Conservation (phyloP, 139 green algal genomes). For the Gonium pectorale region DNA sequence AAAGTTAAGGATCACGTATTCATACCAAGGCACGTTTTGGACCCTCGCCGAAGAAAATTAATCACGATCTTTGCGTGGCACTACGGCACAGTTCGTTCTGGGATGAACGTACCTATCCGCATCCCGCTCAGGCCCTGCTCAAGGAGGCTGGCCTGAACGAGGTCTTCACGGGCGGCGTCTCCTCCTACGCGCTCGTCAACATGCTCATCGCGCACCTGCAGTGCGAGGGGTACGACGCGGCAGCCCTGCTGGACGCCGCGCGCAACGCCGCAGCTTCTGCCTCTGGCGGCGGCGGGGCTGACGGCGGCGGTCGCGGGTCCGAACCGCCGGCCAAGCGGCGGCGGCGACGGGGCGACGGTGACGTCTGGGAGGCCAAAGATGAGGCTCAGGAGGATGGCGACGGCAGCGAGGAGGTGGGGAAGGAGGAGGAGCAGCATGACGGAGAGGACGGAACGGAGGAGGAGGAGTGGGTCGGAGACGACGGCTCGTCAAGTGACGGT, state of each 20-base stretch:
- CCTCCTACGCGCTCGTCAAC: conserved; percentile 79
- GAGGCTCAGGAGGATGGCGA: background rate
- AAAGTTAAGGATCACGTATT: too few species aligned
- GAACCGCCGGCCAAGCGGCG: background rate
- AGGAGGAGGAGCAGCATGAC: too few species aligned
- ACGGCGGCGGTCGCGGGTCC: background rate
- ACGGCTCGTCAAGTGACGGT: background rate
- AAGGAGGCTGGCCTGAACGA: conserved; percentile 77
- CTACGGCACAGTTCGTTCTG: too few species aligned
- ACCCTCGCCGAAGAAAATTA: too few species aligned
- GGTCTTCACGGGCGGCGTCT: conserved; percentile 75
- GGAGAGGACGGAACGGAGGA: background rate
- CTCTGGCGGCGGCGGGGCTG: background rate
- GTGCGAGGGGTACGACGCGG: conserved; percentile 52
- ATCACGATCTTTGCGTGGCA: background rate
- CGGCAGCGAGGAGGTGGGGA: background rate
- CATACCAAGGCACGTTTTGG: too few species aligned
- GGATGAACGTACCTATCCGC: too few species aligned
- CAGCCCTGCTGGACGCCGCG: background rate
- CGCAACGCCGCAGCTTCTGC: background rate
- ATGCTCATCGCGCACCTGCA: conserved; percentile 82
- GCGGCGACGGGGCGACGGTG: background rate
- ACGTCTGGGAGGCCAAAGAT: background rate
- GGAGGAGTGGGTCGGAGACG: background rate
- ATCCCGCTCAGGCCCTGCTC: conserved; percentile 38